Evolutionary conservation across 352 stramenopile species (phyloP), one percentile per base, ranked within the genome.

Genomic region (Pythium aristosporum): DNA sequence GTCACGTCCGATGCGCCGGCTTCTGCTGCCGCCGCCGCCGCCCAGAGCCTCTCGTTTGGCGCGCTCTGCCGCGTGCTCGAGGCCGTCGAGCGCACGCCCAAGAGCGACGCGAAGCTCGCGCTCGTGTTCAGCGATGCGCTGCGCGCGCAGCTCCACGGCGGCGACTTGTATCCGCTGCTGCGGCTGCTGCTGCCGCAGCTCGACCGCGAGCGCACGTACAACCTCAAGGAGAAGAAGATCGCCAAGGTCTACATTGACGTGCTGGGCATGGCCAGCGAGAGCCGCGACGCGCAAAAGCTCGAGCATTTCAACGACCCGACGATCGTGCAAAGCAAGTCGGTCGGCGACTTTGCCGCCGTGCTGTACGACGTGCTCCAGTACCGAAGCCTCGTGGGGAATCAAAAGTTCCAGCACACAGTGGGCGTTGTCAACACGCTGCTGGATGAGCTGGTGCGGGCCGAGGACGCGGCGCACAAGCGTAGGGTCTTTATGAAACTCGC

Each of bases 161-260:
- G 73, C 37, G 80, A 92, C 51, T 50, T 93, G 63, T 92, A 89
- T 65, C 84, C 87, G 34, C 68, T 95, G 9, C 68, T 95, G 55
- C 78, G 85, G 2, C 72, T 95, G 3, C 57, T 95, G 50, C 66
- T 93, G 46, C 87, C 87, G 5, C 85, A 92, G 51, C 71, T 95
- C 52, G 87, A 95, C 67, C 85, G 83, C 57, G 85, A 94, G 58
- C 82, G 87, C 66, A 91, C 80, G 49, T 95, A 94, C 68, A 94
- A 92, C 67, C 71, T 95, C 8, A 92, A 92, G 63, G 85, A 94
- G 65, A 92, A 89, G 73, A 95, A 92, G 69, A 87, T 95, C 59
- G 87, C 83, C 41, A 87, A 80, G 65, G 56, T 90, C 11, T 94
- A 92, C 58, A 69, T 92, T 5, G 77, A 92, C 12, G 71, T 94